These are phyloP conservation scores for Cutaneotrichosporon spelunceum DNA, from an alignment of 1,284 basidiomycete species.

Conservation along the genomic window DNA sequence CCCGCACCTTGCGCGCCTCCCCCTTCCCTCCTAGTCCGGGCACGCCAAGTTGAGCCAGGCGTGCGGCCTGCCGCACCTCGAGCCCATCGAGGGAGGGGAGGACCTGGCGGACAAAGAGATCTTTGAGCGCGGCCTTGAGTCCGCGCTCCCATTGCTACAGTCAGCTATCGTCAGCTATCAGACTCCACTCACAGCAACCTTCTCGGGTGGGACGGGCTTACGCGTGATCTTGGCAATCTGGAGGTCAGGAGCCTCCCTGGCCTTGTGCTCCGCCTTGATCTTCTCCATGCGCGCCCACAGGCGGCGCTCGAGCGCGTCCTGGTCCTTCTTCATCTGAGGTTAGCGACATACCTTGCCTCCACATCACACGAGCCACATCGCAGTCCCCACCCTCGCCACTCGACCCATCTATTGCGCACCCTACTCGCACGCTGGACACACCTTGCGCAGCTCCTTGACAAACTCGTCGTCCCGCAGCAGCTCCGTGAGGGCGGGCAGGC, in stretches of 20 bases:
- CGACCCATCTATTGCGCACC: neutral
- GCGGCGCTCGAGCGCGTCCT: slow-evolving; percentile 42
- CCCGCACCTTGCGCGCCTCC: slow-evolving; percentile 27
- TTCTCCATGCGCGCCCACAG: slow-evolving; percentile 46
- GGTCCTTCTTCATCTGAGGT: slow-evolving; percentile 46
- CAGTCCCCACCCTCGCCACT: neutral
- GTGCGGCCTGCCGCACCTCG: slow-evolving; percentile 30
- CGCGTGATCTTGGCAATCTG: slow-evolving; percentile 41
- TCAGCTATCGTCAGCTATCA: slow-evolving; percentile 6
- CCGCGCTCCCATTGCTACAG: slow-evolving; percentile 31
- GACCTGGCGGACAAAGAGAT: slow-evolving; percentile 34
- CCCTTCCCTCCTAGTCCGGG: slow-evolving; percentile 34
- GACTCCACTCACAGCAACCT: slow-evolving; percentile 30
- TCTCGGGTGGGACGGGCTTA: slow-evolving; percentile 32
- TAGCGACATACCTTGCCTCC: slow-evolving; percentile 10
- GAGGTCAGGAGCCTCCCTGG: slow-evolving; percentile 32
- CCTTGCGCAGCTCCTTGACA: slow-evolving; percentile 40
- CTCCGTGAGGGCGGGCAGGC: slow-evolving; percentile 37
- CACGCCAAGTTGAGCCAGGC: slow-evolving; percentile 39
- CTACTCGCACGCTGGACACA: slow-evolving; percentile 17
- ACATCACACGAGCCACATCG: too few relatives aligned
- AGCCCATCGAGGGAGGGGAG: slow-evolving; percentile 38
- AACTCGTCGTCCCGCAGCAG: slow-evolving; percentile 39
- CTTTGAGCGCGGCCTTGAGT: slow-evolving; percentile 21
- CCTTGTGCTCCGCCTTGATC: slow-evolving; percentile 41